Conservation (phyloP, 352 stramenopile genomes). For the Peronospora belbahrii region DNA sequence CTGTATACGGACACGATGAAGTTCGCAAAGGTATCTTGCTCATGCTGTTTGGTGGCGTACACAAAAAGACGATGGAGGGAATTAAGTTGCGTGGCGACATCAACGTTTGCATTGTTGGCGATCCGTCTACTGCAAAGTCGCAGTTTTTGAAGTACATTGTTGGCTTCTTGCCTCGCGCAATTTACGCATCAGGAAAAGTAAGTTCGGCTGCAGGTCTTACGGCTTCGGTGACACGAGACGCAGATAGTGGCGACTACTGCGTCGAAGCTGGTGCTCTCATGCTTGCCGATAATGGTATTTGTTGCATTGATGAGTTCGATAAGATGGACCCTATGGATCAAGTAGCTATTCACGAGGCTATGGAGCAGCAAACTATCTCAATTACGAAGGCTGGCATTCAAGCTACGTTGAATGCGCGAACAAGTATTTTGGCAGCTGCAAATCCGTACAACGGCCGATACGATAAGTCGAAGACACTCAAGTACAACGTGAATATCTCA, state of each 20-base stretch:
- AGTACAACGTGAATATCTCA: slow-evolving; percentile 88
- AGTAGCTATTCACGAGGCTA: slow-evolving; percentile 99
- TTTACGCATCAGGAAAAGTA: slow-evolving; percentile 99
- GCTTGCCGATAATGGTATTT: slow-evolving; percentile 98
- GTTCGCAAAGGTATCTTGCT: slow-evolving; percentile 92
- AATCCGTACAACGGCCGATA: slow-evolving; percentile 97
- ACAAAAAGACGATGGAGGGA: slow-evolving; percentile 95
- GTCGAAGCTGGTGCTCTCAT: slow-evolving; percentile 94
- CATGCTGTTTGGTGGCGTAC: slow-evolving; percentile 96
- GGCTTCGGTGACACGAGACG: slow-evolving; percentile 93
- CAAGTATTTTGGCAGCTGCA: slow-evolving; percentile 98
- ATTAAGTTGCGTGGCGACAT: slow-evolving; percentile 98
- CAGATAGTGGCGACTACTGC: slow-evolving; percentile 88
- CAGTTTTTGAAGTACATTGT: slow-evolving; percentile 99
- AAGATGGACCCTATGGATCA: slow-evolving; percentile 98
- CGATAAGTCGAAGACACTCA: slow-evolving; percentile 87
- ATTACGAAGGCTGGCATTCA: slow-evolving; percentile 99
- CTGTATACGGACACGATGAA: slow-evolving; percentile 96
- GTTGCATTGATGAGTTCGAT: slow-evolving; percentile 98
- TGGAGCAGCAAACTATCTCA: slow-evolving; percentile 99
- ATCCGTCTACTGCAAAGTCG: slow-evolving; percentile 97
- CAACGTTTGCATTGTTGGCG: slow-evolving; percentile 98
- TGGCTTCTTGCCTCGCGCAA: slow-evolving; percentile 87
- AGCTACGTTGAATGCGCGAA: slow-evolving; percentile 97
- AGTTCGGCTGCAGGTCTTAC: slow-evolving; percentile 96